Conservation (phyloP, 345 rosid species). For the Triadica sebifera region DNA sequence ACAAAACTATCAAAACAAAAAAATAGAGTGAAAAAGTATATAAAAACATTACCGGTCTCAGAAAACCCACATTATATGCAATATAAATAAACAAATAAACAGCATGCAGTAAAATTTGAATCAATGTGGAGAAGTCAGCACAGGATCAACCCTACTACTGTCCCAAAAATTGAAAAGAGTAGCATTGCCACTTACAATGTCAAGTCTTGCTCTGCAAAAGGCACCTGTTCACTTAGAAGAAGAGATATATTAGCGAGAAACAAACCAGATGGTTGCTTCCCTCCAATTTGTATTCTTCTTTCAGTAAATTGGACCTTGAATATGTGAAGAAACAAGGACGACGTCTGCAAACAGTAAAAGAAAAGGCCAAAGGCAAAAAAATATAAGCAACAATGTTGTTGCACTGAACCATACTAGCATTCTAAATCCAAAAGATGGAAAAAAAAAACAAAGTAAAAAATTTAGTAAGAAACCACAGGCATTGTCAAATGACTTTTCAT, state of each 20-base stretch:
- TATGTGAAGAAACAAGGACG: slow-evolving; percentile 77
- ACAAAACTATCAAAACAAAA: slow-evolving; percentile 1
- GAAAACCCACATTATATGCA: neutral
- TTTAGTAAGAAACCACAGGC: neutral
- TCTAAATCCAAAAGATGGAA: neutral
- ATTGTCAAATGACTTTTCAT: neutral
- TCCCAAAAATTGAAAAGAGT: neutral
- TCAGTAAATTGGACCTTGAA: slow-evolving; percentile 81
- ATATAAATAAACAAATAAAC: neutral
- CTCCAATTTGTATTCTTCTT: slow-evolving; percentile 60
- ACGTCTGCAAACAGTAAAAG: slow-evolving; percentile 57
- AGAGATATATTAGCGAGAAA: slow-evolving; percentile 62
- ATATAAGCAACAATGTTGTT: neutral
- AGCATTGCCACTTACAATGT: slow-evolving; percentile 59
- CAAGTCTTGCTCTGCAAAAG: slow-evolving; percentile 64
- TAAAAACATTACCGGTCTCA: neutral
- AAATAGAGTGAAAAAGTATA: slow-evolving; percentile 3
- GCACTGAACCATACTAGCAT: neutral
- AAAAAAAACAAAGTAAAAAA: neutral
- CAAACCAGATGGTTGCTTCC: slow-evolving; percentile 70
- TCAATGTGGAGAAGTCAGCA: neutral
- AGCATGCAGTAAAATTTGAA: neutral
- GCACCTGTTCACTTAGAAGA: slow-evolving; percentile 81
- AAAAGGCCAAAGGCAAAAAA: neutral
- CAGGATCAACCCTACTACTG: neutral